These are phyloP conservation scores for Domatiomyces catenatus DNA, from an alignment of 2,329 filamentous ascomycete genomes.

Conservation along the genomic window DNA sequence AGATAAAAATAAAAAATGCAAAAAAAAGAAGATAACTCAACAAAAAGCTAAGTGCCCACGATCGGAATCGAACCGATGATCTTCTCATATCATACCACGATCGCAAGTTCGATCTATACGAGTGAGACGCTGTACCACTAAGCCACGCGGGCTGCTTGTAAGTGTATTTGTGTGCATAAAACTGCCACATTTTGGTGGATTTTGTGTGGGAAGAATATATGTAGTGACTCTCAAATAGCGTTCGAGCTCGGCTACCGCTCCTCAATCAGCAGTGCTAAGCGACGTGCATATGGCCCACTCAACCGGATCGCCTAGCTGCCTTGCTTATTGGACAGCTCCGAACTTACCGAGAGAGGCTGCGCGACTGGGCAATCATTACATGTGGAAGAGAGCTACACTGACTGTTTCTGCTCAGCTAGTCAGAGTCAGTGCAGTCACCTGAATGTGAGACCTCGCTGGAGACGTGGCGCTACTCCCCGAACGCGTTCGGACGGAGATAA, in stretches of 20 bases:
- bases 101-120: conserved; percentile 7
- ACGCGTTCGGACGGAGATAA: neutral
- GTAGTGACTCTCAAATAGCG: neutral
- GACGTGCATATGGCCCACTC: neutral
- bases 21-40: neutral
- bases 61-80: conserved; percentile 17
- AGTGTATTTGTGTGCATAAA: conserved; percentile 1
- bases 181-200: neutral
- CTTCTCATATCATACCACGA: conserved; percentile 11
- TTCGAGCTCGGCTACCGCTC: neutral
- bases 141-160: conserved; percentile 10
- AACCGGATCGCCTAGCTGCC: neutral
- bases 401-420: neutral
- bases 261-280: neutral
- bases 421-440: neutral
- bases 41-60: conserved; percentile 4
- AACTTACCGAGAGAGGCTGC: neutral
- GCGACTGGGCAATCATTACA: neutral
- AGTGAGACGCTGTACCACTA: conserved; percentile 19
- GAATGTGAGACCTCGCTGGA: neutral
- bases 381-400: neutral
- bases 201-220: neutral
- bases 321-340: neutral
- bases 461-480: neutral
- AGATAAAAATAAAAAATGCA: neutral